Evolutionary conservation across 2,329 filamentous ascomycete species (phyloP).

Genomic region (Fusarium graminum): DNA sequence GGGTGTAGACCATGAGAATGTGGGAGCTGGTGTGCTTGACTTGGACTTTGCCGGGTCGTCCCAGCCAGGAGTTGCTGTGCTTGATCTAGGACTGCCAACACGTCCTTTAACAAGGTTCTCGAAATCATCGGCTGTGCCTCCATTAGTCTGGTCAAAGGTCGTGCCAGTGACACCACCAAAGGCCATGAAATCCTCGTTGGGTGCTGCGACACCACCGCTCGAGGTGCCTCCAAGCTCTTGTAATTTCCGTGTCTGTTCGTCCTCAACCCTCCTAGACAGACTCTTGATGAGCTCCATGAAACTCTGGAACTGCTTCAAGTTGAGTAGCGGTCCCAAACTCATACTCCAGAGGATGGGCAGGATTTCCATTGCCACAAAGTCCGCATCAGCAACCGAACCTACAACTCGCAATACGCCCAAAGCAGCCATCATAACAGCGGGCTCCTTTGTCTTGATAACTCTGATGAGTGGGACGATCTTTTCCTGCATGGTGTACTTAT

Average conservation of each 20-base stretch:
- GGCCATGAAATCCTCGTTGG: conserved; percentile 76
- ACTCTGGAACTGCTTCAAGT: conserved; percentile 86
- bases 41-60: conserved; percentile 58
- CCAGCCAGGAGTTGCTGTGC: conserved; percentile 64
- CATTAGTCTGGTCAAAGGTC: conserved; percentile 65
- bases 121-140: conserved; percentile 79
- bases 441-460: conserved; percentile 97
- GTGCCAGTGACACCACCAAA: conserved; percentile 77
- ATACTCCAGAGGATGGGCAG: conserved; percentile 92
- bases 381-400: conserved; percentile 83
- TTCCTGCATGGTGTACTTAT: conserved; percentile 98
- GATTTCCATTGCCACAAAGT: conserved; percentile 92
- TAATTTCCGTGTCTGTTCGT: conserved; percentile 88
- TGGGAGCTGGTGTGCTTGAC: conserved; percentile 58
- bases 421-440: conserved; percentile 95
- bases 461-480: conserved; percentile 93
- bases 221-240: conserved; percentile 80
- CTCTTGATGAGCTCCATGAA: conserved; percentile 92
- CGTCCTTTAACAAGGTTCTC: conserved; percentile 87
- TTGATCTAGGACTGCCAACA: conserved; percentile 51
- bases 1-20: conserved; percentile 76
- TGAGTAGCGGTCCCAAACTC: conserved; percentile 88
- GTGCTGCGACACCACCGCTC: conserved; percentile 63
- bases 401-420: conserved; percentile 87
- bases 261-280: conserved; percentile 83